Evolutionary conservation across 257 asterid genomes (phyloP), one percentile per base, ranked within the genome.

Genomic region (Verbena officinalis): DNA sequence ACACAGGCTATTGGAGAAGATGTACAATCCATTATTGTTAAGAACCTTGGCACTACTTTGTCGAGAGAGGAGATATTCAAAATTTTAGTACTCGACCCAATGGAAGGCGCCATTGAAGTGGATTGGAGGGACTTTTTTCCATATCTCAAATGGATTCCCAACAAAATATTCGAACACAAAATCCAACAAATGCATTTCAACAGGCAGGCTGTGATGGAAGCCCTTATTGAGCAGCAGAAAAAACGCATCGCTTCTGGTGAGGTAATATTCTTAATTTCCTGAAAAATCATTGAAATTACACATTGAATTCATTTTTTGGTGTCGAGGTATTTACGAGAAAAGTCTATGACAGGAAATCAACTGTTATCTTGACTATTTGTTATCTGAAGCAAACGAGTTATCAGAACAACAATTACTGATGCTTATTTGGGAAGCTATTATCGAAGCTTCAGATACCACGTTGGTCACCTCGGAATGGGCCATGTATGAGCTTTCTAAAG

Each of bases 61-160:
- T 71, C 88, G 5, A 84, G 81, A 63, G 53, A 78, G 0, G 90
- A 81, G 48, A 64, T 90, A 24, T 75, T 90, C 60, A 72, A 88
- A 77, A 82, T 73, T 34, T 62, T 94, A 53, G 97, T 90, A 14
- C 12, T 64, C 3, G 93, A 86, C 33, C 82, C 77, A 12, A 90
- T 90, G 97, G 91, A 83, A 69, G 99, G 96, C 17, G 95, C 95
- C 34, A 81, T 88, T 55, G 97, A 94, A 46, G 97, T 94, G 40
- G 99, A 94, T 40, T 94, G 99, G 99, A 83, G 99, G 62, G 99
- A 94, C 64, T 94, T 90, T 62, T 94, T 94, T 76, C 96, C 96
- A 0, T 86, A 80, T 56, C 65, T 94, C n/a, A 83, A 75, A 60
- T 94, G 96, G 97, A 55, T 86, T 55, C 99, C 99, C 2, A 90